These are phyloP conservation scores for Wickerhamomyces subpelliculosus DNA, from an alignment of 805 yeast species.

Conservation along the genomic window DNA sequence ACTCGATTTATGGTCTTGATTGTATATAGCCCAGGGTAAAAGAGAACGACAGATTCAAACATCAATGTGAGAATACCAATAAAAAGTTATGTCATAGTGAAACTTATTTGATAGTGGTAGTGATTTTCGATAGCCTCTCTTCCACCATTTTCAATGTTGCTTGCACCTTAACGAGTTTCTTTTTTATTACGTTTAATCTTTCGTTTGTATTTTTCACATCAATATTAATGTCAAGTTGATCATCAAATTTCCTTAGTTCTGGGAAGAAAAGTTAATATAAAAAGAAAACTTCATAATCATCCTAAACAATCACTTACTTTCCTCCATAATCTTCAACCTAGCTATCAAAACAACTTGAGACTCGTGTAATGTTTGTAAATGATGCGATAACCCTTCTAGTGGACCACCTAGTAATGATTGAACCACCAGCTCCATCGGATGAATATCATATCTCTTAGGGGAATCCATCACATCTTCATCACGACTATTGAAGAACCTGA, in stretches of 20 bases:
- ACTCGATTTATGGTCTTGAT: conserved; percentile 26
- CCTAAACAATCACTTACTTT: conserved; percentile 5
- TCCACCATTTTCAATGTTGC: conserved; percentile 30
- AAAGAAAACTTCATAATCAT: neutral
- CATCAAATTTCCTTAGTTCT: conserved; percentile 23
- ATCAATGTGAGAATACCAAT: neutral
- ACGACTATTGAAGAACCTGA: neutral
- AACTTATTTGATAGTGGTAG: neutral
- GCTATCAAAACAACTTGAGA: conserved; percentile 49
- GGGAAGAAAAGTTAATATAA: conserved; percentile 10
- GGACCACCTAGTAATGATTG: conserved; percentile 50
- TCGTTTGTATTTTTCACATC: conserved; percentile 14
- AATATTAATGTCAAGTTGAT: conserved; percentile 13
- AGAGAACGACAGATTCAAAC: neutral
- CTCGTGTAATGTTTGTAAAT: conserved; percentile 45
- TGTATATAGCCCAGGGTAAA: conserved; percentile 1
- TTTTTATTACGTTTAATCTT: conserved; percentile 20
- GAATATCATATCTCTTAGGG: conserved; percentile 28
- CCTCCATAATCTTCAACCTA: conserved; percentile 36
- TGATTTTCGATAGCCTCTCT: conserved; percentile 17
- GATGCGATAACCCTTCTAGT: conserved; percentile 42
- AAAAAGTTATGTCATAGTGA: neutral
- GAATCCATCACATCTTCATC: neutral
- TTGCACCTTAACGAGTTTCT: conserved; percentile 18
- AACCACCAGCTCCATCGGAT: conserved; percentile 54